These are phyloP conservation scores for Zancudomyces culisetae DNA, from an alignment of 371 early-diverging fungal genomes.

Conservation along the genomic window DNA sequence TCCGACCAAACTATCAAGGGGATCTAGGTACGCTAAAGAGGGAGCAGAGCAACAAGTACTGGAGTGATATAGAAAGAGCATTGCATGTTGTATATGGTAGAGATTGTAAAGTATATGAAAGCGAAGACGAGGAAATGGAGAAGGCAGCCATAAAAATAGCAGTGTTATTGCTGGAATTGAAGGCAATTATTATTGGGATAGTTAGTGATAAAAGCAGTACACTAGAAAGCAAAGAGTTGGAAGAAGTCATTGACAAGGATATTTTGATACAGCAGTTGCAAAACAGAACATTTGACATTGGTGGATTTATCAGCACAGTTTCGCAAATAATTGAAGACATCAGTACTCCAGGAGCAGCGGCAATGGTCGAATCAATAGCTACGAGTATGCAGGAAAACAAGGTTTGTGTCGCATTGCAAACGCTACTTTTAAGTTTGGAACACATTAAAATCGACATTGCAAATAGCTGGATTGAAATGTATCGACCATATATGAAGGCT, in stretches of 20 bases:
- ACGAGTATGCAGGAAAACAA: conserved; percentile 13
- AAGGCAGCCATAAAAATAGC: conserved; percentile 4
- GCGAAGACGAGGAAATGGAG: neutral
- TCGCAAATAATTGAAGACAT: neutral
- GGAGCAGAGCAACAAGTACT: conserved; percentile 17
- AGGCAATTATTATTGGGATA: conserved; percentile 22
- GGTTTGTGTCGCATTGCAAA: conserved; percentile 13
- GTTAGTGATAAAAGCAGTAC: conserved; percentile 7
- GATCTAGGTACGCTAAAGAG: conserved; percentile 20
- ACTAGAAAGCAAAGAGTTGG: neutral
- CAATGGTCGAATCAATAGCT: conserved; percentile 10
- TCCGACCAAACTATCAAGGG: conserved; percentile 22
- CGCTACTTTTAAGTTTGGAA: conserved; percentile 16
- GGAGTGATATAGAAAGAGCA: conserved; percentile 14
- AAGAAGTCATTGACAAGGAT: conserved; percentile 12
- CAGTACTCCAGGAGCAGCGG: conserved; percentile 4
- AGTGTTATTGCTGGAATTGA: conserved; percentile 17
- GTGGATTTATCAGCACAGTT: conserved; percentile 4
- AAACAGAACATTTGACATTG: conserved; percentile 18
- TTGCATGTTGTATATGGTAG: conserved; percentile 4
- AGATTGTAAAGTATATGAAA: too few relatives aligned
- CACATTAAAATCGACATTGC: conserved; percentile 23
- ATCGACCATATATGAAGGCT: conserved; percentile 23
- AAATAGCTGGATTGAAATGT: conserved; percentile 21
- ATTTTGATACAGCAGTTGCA: conserved; percentile 18